Evolutionary conservation across 768 basidiomycete species (phyloP), one percentile per base, ranked within the genome.

Genomic region (Tricholomella constricta): DNA sequence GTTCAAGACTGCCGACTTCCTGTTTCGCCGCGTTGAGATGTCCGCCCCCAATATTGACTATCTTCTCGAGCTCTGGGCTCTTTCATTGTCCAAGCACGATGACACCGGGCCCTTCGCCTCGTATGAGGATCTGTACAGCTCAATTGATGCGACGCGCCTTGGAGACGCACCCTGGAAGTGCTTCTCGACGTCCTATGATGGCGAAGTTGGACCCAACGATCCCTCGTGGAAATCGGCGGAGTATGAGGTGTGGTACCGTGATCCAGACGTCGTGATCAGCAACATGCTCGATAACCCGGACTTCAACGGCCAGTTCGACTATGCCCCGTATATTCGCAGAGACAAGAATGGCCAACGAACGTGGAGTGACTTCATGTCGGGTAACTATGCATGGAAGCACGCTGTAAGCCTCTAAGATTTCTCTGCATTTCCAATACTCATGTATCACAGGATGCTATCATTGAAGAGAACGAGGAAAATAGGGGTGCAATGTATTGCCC

Each of bases 321-420:
- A 56, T 22, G 47, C 54, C 7, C 70, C 69, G 14, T 32, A 32
- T 12, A 0, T 69, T 57, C 48, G 50, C 60, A 15, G 56, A 66
- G 63, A 58, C 7, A 25, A 37, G 0, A 34, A 55, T 4, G 65
- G 64, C 0, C 45, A 62, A 34, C 52, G 64, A 0, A 52, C 44
- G 0, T 68, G 61, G 58, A 46, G 37, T 15, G 61, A 76, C 38
- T 59, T 74, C 8, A 72, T 76, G 69, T 72, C 70, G 0, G 70
- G 64, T 0, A 65, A 68, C 35, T 75, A 57, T 45, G 61, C 64
- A 0, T 76, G 64, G 66, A 50, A 55, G 6, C 66, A 71, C 46
- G 62, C 60, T 0, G 59, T 65, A 43, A 2, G 51, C 55, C 29
- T 19, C 41, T 51, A 35, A 19, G 37, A 19, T 22, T 22, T 40